Evolutionary conservation across 73 alveolate genomes (phyloP), one percentile per base, ranked within the genome.

Genomic region (Stentor coeruleus): DNA sequence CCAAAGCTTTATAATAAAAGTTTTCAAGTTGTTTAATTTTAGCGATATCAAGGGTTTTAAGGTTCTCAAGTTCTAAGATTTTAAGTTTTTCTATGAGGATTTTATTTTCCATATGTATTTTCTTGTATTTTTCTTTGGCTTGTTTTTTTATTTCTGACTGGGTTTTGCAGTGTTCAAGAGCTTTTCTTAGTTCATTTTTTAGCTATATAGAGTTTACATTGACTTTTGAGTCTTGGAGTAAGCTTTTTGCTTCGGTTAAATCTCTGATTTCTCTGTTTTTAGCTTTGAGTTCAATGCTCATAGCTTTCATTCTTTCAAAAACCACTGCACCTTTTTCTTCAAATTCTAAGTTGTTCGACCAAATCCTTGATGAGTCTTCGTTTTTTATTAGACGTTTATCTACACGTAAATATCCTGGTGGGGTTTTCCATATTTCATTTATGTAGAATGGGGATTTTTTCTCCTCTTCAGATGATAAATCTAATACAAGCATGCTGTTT

Each of bases 301-400:
- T 20, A 66, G 42, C 11, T 66, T 66, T 66, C 79, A 66, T 66
- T 66, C 39, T 66, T 33, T 66, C 79, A 20, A 66, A 20, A 20
- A 31, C 39, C 79, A 66, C 37, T 1, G 79, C n/a, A 40, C 79
- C 79, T 66, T 66, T 66, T 28, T 66, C 79, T 20, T 66, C 79
- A 66, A 66, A 66, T 66, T 31, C 37, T 66, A 26, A 11, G 6
- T 20, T 20, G 20, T 6, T 11, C 28, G 66, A 49, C 6, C 6
- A 49, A 49, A 49, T 20, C 66, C 6, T 6, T 49, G 6, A 6
- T 49, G 6, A 11, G 6, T 49, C 66, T 49, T 49, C 66, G 6
- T 49, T 20, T 49, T 49, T 49, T 6, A 49, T 20, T 11, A 49
- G 66, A 11, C 66, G 66, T 49, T 6, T 11, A 20, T 49, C 66